A percentile compares a stretch with the other conserved stretches of the same genome.
Evolutionary conservation across 176 grass and related monocot species (phyloP).

Genomic region (Saccharum officinarum): DNA sequence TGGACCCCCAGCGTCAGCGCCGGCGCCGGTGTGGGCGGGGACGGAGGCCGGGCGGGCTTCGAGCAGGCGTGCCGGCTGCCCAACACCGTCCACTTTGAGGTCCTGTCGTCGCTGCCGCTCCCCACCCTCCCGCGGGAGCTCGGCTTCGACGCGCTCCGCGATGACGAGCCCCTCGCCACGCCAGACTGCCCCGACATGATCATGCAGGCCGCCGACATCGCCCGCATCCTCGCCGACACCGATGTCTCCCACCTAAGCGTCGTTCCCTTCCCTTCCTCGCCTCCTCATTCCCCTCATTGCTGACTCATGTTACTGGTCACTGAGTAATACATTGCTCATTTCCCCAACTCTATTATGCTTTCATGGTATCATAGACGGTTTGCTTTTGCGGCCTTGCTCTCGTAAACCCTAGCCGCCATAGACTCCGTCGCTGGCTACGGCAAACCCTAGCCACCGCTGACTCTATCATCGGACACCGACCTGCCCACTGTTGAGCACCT

Average conservation of each 20-base stretch:
- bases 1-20: not conserved
- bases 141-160: conserved; percentile 47
- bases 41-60: conserved; percentile 40
- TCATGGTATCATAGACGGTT: too few species aligned
- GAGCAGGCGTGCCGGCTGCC: conserved; percentile 80
- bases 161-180: conserved; percentile 47
- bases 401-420: too few species aligned
- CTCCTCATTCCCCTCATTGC: too few species aligned
- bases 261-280: not conserved
- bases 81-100: conserved; percentile 84
- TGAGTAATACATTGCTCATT: too few species aligned
- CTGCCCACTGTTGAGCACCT: too few species aligned
- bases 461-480: rapidly evolving
- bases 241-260: conserved; percentile 64
- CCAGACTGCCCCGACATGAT: conserved; percentile 78
- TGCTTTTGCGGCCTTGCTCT: too few species aligned
- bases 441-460: too few species aligned
- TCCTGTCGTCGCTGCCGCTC: conserved; percentile 71
- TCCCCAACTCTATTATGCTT: too few species aligned
- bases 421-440: too few species aligned
- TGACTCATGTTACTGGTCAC: too few species aligned
- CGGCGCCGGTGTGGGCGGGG: not conserved
- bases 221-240: conserved; percentile 72
- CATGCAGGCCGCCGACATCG: conserved; percentile 75
- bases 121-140: conserved; percentile 67